phyloP scores from a whole-genome alignment of 192 early-diverging fungal genomes.

The Entomortierella lignicola region DNA sequence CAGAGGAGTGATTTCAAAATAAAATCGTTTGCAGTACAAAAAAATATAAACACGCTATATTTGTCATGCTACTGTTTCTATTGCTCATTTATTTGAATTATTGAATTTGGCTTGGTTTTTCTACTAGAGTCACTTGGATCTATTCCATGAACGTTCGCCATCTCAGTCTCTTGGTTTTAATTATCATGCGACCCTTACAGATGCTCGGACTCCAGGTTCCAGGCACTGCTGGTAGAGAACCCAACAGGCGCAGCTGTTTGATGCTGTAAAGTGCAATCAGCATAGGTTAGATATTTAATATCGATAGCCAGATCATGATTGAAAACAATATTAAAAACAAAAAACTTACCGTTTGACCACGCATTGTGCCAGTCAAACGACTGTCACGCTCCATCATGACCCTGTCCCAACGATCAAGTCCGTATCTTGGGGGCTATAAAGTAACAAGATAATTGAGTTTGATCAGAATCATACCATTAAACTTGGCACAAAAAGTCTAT shows the following conservation, averaged over 20 bases:
- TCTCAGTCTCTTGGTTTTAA: not conserved
- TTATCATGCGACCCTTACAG: constrained; percentile 3
- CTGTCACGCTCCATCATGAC: constrained; percentile 84
- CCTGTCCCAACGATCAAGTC: constrained; percentile 79
- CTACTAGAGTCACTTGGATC: not conserved
- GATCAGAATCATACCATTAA: too few relatives aligned
- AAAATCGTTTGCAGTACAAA: too few relatives aligned
- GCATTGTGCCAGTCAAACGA: constrained; percentile 75
- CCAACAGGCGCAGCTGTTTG: constrained; percentile 63
- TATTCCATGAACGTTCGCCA: not conserved
- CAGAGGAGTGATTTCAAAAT: too few relatives aligned
- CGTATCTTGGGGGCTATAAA: constrained; percentile 68
- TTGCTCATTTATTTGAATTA: not conserved
- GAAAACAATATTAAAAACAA: not conserved
- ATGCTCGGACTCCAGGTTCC: constrained; percentile 69
- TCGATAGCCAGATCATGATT: not conserved
- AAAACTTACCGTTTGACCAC: constrained; percentile 69
- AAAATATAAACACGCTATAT: too few relatives aligned
- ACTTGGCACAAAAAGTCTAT: too few relatives aligned
- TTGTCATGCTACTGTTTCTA: not conserved
- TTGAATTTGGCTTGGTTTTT: not conserved
- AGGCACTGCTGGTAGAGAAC: constrained; percentile 79
- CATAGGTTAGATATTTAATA: not conserved
- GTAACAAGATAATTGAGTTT: not conserved
- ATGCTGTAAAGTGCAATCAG: constrained; percentile 26